Evolutionary conservation across 1,284 basidiomycete species (phyloP).

Genomic region (Ceratobasidium theobromae): DNA sequence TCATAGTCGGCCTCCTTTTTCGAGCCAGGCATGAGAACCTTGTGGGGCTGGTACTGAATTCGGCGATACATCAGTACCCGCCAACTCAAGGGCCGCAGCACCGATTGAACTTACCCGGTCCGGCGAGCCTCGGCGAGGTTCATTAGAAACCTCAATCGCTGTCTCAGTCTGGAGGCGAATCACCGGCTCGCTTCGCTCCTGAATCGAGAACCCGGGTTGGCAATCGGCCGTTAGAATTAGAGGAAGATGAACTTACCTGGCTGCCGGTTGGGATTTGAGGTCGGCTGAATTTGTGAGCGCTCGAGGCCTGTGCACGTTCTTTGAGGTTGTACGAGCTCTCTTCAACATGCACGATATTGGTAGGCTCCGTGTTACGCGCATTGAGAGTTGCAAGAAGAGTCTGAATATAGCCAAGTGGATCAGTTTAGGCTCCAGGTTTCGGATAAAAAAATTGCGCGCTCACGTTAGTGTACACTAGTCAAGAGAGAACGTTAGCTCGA

Average conservation of each 20-base stretch:
- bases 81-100: not conserved
- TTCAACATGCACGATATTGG: slow-evolving; percentile 26
- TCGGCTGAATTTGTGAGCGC: not conserved
- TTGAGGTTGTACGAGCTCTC: slow-evolving; percentile 9
- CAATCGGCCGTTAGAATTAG: not conserved
- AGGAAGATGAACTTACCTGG: not conserved
- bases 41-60: not conserved
- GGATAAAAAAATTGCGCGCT: not conserved
- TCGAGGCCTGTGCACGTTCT: not conserved
- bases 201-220: not conserved
- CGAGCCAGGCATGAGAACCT: not conserved
- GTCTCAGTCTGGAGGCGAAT: slow-evolving; percentile 22
- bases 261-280: not conserved
- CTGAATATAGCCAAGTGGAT: not conserved
- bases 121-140: not conserved
- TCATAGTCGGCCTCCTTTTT: not conserved
- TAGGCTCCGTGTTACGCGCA: slow-evolving; percentile 9
- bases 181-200: slow-evolving; percentile 7
- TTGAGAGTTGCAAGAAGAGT: slow-evolving; percentile 28
- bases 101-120: not conserved
- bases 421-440: not conserved
- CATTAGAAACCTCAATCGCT: not conserved
- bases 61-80: no score
- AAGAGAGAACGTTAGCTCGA: not conserved
- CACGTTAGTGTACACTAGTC: slow-evolving; percentile 28